Conservation (phyloP, 352 stramenopile genomes). For the Pseudoperonospora humuli region DNA sequence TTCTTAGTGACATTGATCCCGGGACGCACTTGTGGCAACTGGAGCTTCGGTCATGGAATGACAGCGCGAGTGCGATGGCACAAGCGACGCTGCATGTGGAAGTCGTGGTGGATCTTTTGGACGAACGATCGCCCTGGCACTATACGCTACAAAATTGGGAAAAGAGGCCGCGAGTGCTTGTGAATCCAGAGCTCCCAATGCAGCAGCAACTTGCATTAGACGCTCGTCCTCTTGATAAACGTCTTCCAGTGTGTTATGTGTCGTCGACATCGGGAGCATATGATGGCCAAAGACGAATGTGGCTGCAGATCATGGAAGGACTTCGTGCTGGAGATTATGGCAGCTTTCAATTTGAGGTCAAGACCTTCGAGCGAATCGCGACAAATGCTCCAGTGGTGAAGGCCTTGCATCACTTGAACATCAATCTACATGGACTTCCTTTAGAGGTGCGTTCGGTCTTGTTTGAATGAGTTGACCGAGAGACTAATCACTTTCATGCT, state of each 20-base stretch:
- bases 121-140: conserved; percentile 15
- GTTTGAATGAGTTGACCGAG: too few relatives aligned
- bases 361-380: conserved; percentile 28
- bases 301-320: conserved; percentile 42
- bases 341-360: conserved; percentile 20
- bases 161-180: conserved; percentile 16
- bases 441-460: conserved; percentile 10
- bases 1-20: conserved; percentile 24
- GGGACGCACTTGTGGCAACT: conserved; percentile 45
- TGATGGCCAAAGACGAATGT: conserved; percentile 59
- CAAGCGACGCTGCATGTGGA: too few relatives aligned
- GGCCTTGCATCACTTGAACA: conserved; percentile 5
- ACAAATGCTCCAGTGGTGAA: conserved; percentile 12
- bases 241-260: conserved; percentile 36
- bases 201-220: not conserved
- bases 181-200: conserved; percentile 14
- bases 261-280: conserved; percentile 20
- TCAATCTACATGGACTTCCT: conserved; percentile 12
- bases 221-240: not conserved
- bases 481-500: too few relatives aligned
- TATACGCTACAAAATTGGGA: conserved; percentile 7
- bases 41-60: conserved; percentile 17
- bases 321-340: not conserved
- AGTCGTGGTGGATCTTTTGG: conserved; percentile 27
- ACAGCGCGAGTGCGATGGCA: too few relatives aligned